Conservation (phyloP, 202 grass and related monocot genomes). For the Dendrocalamus latiflorus region DNA sequence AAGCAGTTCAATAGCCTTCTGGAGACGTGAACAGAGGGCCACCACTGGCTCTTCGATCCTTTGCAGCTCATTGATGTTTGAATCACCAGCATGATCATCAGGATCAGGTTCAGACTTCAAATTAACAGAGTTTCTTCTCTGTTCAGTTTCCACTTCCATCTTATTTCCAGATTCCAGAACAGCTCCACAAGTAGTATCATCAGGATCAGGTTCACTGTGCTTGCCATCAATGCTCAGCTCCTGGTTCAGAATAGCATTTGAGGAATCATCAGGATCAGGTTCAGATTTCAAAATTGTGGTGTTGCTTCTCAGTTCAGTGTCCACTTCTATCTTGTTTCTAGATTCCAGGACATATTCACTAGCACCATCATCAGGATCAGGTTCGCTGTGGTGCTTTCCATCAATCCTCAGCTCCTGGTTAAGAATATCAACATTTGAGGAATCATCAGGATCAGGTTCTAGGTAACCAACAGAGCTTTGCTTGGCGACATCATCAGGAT, state of each 20-base stretch:
- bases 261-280: constrained; percentile 54
- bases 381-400: constrained; percentile 38
- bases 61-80: too few species aligned
- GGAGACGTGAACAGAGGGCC: constrained; percentile 55
- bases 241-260: constrained; percentile 24
- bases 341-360: constrained; percentile 12
- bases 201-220: constrained; percentile 34
- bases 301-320: constrained; percentile 15
- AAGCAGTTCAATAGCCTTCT: constrained; percentile 58
- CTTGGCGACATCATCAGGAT: too few species aligned
- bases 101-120: too few species aligned
- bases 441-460: constrained; percentile 47
- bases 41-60: constrained; percentile 72
- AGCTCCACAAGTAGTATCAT: constrained; percentile 23
- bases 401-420: constrained; percentile 22
- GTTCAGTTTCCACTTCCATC: too few species aligned
- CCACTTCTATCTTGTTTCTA: constrained; percentile 40
- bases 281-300: constrained; percentile 31
- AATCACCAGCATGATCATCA: too few species aligned
- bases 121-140: too few species aligned
- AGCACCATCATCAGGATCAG: constrained; percentile 53
- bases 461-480: too few species aligned
- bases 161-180: constrained; percentile 14
- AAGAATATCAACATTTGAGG: constrained; percentile 16
- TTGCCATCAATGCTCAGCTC: constrained; percentile 9